These are phyloP conservation scores for Aspergillus sclerotioniger DNA, from an alignment of 495 filamentous ascomycete genomes.

Conservation along the genomic window DNA sequence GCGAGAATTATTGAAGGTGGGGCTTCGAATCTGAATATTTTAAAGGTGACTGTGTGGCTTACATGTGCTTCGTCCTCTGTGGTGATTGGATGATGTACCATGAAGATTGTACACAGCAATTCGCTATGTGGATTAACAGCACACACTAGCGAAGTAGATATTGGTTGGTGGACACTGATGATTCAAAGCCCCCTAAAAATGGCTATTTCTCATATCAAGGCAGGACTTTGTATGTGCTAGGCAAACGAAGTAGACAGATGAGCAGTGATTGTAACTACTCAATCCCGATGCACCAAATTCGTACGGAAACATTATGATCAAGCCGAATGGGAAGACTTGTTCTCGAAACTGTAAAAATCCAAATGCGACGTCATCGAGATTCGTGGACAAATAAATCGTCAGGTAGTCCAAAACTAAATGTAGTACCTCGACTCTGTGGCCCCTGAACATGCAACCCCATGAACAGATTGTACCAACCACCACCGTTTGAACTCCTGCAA, in stretches of 20 bases:
- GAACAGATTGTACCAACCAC: background rate
- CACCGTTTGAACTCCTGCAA: background rate
- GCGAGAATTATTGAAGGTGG: background rate
- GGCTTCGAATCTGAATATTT: background rate
- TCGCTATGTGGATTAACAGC: too few relatives aligned
- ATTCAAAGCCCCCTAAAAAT: background rate
- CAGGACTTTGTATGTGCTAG: background rate
- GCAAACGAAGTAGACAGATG: background rate
- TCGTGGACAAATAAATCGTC: background rate
- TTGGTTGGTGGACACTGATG: background rate
- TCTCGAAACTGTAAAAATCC: background rate
- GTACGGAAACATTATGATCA: background rate
- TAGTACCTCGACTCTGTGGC: background rate
- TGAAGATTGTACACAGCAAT: too few relatives aligned
- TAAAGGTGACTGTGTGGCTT: background rate
- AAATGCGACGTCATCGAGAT: background rate
- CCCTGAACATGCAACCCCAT: background rate
- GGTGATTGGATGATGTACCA: background rate
- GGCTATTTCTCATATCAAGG: background rate
- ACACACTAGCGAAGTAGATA: too few relatives aligned
- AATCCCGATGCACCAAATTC: background rate
- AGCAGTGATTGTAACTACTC: background rate
- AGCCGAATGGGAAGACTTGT: background rate
- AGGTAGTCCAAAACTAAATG: constrained; percentile 3
- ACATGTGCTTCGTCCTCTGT: background rate